phyloP scores from a whole-genome alignment of 352 stramenopile genomes.

The Pythium aquatile region DNA sequence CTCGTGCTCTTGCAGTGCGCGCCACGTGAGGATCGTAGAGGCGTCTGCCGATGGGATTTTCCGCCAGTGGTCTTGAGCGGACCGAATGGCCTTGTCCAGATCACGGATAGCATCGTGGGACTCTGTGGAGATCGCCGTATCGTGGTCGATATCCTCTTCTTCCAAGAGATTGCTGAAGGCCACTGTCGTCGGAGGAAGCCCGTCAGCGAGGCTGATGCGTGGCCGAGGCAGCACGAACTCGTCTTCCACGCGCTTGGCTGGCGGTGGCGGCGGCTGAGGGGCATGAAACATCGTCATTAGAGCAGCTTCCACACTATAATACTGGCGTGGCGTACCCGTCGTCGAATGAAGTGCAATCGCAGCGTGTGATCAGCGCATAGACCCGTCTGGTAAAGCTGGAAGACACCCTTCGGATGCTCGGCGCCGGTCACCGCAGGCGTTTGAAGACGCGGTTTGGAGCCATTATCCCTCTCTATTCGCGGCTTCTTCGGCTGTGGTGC shows the following conservation, averaged over 20 bases:
- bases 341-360: slow-evolving; percentile 56
- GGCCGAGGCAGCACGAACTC: slow-evolving; percentile 54
- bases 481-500: slow-evolving; percentile 10
- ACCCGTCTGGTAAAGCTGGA: slow-evolving; percentile 68
- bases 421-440: neutral
- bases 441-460: neutral
- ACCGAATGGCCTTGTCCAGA: neutral
- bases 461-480: neutral
- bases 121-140: neutral
- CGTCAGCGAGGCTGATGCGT: slow-evolving; percentile 32
- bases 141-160: slow-evolving; percentile 4
- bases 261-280: slow-evolving; percentile 25
- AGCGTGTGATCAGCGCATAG: slow-evolving; percentile 48
- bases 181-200: slow-evolving; percentile 35
- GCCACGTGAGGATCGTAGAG: slow-evolving; percentile 34
- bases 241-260: slow-evolving; percentile 27
- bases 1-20: slow-evolving; percentile 34
- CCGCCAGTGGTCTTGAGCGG: slow-evolving; percentile 4
- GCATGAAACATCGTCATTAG: slow-evolving; percentile 3
- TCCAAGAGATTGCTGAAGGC: slow-evolving; percentile 26
- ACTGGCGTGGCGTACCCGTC: slow-evolving; percentile 25
- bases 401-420: slow-evolving; percentile 26
- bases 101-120: neutral
- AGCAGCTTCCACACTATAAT: neutral
- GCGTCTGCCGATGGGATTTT: slow-evolving; percentile 25